These are phyloP conservation scores for Massospora cicadina DNA, from an alignment of 371 early-diverging fungal species.

Conservation along the genomic window DNA sequence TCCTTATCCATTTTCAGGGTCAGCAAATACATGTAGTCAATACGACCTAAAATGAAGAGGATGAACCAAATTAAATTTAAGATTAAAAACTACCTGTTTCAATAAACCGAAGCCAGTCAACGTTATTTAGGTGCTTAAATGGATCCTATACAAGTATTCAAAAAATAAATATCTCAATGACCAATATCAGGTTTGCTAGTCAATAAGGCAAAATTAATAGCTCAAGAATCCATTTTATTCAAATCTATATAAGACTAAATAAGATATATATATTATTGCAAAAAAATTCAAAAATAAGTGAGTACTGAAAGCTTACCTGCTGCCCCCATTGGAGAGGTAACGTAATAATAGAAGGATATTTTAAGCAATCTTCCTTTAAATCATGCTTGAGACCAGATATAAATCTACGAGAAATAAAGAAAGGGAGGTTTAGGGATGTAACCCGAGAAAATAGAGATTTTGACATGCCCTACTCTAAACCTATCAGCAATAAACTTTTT, in stretches of 20 bases:
- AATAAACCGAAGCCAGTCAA: slow-evolving; percentile 10
- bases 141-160: slow-evolving; percentile 4
- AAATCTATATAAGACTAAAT: too few relatives aligned
- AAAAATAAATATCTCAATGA: not conserved
- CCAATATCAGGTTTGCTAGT: too few relatives aligned
- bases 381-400: not conserved
- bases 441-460: not conserved
- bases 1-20: not conserved
- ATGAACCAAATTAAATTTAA: too few relatives aligned
- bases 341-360: slow-evolving; percentile 8
- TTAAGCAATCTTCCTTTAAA: not conserved
- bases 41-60: slow-evolving; percentile 6
- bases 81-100: slow-evolving; percentile 9
- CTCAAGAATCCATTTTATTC: too few relatives aligned
- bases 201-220: too few relatives aligned
- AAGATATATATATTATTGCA: too few relatives aligned
- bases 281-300: not conserved
- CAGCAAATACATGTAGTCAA: slow-evolving; percentile 7
- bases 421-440: not conserved
- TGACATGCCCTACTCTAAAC: too few relatives aligned
- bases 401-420: not conserved
- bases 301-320: too few relatives aligned
- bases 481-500: too few relatives aligned
- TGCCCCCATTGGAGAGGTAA: slow-evolving; percentile 9
- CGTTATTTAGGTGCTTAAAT: slow-evolving; percentile 11